Base-by-base conservation (phyloP, 306 rosid genomes). In the Rosa chinensis region DNA sequence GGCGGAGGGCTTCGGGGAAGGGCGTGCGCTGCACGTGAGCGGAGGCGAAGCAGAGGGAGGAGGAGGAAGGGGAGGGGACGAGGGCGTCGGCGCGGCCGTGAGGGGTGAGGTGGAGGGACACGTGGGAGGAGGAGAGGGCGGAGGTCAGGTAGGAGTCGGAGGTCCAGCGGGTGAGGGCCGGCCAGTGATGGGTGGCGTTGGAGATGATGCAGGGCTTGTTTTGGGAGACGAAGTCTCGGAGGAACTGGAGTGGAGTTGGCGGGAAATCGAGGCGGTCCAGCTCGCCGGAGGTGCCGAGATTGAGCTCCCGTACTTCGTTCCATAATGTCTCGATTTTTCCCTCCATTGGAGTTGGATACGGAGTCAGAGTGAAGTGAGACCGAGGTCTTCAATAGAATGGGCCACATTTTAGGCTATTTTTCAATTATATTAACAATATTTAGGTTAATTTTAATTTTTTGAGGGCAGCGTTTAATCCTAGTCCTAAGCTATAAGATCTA, bases 51-150 rank as follows among this genome's bases (percentile, higher is more conserved):
- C 88, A 84, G 66, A 82, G 78, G 56, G 82, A 61, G 70, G 74
- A 66, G n/a, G 70, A 37, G 39, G 80, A 52, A 7, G 14, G 40
- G 12, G 52, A 68, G 2, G 91, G 74, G 23, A 80, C 75, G 9
- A 88, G 74, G 75, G 98, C 83, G 59, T 93, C 94, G 25, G 98
- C 98, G 64, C 42, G 83, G 81, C 97, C 98, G 77, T 89, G 73
- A 20, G 93, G 94, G 55, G 98, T 89, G 85, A 93, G 98, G 89
- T 91, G 94, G 73, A 93, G 79, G 81, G 97, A 93, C 78, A 93
- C 83, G 66, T 77, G 61, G 48, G 85, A 49, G 50, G 88, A 76
- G 79, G 94, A 91, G 77, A 93, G 93, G 28, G 86, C 67, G 17
- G 69, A 70, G 1, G 82, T 40, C 83, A 93, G 97, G 77, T 93